phyloP scores from a whole-genome alignment of 768 basidiomycete genomes.

The Lactarius sanguifluus region DNA sequence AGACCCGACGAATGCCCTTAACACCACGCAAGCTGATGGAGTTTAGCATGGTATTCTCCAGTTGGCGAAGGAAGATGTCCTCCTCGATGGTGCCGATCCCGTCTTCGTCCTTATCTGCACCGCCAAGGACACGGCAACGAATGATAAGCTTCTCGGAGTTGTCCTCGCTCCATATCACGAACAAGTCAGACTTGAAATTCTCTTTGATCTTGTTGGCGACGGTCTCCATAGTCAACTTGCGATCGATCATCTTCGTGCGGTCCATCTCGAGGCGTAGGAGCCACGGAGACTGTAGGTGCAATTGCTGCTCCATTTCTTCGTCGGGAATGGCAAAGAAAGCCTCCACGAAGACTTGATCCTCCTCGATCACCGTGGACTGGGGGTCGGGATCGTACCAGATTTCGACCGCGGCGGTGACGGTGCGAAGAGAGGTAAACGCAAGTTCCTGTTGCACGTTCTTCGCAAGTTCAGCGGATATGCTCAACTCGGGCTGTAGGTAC shows the following conservation, averaged over 20 bases:
- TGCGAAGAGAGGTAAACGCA: constrained; percentile 90
- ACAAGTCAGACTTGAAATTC: constrained; percentile 92
- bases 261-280: constrained; percentile 95
- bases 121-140: constrained; percentile 89
- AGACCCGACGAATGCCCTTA: constrained; percentile 85
- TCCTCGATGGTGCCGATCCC: constrained; percentile 76
- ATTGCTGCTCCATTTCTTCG: constrained; percentile 88
- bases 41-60: constrained; percentile 96
- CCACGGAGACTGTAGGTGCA: constrained; percentile 95
- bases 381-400: constrained; percentile 98
- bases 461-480: constrained; percentile 58
- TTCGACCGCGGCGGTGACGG: constrained; percentile 92
- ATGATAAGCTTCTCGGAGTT: constrained; percentile 97
- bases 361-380: constrained; percentile 90
- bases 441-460: constrained; percentile 93
- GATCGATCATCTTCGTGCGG: constrained; percentile 96
- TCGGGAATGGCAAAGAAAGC: constrained; percentile 99
- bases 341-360: constrained; percentile 93
- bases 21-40: constrained; percentile 95
- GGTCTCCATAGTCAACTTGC: constrained; percentile 92
- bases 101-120: constrained; percentile 84
- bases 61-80: constrained; percentile 92
- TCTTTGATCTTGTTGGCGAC: constrained; percentile 92
- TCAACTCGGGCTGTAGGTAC: constrained; percentile 74
- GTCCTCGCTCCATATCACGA: constrained; percentile 99